Base-by-base conservation (phyloP, 306 rosid species). In the Vachellia collinsii region DNA sequence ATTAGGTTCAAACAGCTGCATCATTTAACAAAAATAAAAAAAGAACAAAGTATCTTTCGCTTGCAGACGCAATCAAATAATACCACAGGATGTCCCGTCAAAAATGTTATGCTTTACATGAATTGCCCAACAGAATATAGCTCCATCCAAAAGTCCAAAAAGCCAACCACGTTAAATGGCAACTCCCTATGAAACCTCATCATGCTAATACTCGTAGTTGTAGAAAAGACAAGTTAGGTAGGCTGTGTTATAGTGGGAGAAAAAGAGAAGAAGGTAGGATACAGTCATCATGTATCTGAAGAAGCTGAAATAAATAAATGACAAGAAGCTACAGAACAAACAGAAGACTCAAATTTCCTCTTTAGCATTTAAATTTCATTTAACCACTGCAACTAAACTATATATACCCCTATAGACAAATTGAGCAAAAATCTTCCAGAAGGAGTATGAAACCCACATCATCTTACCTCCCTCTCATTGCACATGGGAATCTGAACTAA, bases 381-480 rank as follows among this genome's bases (percentile, higher is more conserved):
- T 4, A 42, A 71, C 43, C 7, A 19, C 38, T 25, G n/a, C 47
- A 56, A 37, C 46, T 43, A 58, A 37, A 12, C 29, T 42, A 41
- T 11, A 42, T 7, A 9, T 6, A 25, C 44, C 22, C 34, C 68
- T 9, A 38, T 1, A 64, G 7, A 25, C 73, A 63, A 66, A 62
- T 8, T 38, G 5, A 80, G 59, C 17, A 70, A 72, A 20, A 87
- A 77, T 51, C 42, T 67, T 80, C 56, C 54, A 70, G 69, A 81
- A 76, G 89, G 90, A 85, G 81, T 61, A 47, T 66, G 91, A 72
- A 86, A 92, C 98, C 94, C 88, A 91, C 97, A 90, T 91, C 81
- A 80, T 79, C 99, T 95, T 89, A 95, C 99, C 99, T 95, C 99
- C 96, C 94, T 93, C 87, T 95, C 99, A 76, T 95, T 95, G 93